These are phyloP conservation scores for Datisca glomerata DNA, from an alignment of 306 rosid species.

Conservation along the genomic window DNA sequence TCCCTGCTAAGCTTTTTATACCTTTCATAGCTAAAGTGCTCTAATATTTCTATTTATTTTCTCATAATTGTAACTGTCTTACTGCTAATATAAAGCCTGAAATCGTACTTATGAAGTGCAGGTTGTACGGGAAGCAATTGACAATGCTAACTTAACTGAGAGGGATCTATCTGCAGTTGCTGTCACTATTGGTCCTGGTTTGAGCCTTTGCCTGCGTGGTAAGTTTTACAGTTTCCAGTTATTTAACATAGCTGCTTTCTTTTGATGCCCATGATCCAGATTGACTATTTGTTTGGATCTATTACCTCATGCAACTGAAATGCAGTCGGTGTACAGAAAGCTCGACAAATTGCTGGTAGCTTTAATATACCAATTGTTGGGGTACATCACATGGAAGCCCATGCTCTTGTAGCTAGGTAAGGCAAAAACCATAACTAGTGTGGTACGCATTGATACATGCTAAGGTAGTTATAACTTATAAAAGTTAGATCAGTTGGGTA, in stretches of 20 bases:
- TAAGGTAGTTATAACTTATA: neutral
- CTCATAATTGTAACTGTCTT: neutral
- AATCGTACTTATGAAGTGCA: conserved; percentile 24
- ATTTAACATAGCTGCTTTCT: neutral
- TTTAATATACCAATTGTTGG: conserved; percentile 69
- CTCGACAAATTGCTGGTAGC: conserved; percentile 53
- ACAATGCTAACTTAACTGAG: conserved; percentile 64
- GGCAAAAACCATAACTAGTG: conserved; percentile 2
- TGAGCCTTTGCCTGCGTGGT: conserved; percentile 97
- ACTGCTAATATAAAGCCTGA: conserved; percentile 3
- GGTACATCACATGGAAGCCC: conserved; percentile 98
- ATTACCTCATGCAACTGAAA: conserved; percentile 8
- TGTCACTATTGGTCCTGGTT: conserved; percentile 96
- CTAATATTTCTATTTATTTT: conserved; percentile 7
- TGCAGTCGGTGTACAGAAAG: conserved; percentile 93
- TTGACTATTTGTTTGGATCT: neutral
- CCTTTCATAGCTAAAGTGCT: neutral
- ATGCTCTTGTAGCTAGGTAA: conserved; percentile 96
- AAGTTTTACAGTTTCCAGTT: conserved; percentile 12
- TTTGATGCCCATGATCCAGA: neutral
- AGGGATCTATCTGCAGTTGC: conserved; percentile 85
- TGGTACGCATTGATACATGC: conserved; percentile 1
- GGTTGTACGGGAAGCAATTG: conserved; percentile 92
- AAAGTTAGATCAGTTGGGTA: neutral
- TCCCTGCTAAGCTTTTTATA: neutral